These are phyloP conservation scores for Thamnidium elegans DNA, from an alignment of 192 early-diverging fungal species.

Conservation along the genomic window DNA sequence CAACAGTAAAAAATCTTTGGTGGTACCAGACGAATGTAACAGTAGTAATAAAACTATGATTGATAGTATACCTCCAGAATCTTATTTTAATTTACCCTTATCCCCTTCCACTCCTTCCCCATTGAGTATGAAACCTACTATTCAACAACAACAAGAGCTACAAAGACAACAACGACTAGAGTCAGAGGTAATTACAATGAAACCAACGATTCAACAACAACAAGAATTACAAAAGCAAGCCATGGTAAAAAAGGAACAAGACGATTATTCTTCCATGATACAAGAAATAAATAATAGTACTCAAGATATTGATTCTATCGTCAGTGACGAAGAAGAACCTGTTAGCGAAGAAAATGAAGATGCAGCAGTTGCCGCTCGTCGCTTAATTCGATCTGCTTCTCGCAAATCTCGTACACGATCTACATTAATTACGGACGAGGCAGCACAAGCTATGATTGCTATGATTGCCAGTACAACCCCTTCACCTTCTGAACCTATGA, in stretches of 20 bases:
- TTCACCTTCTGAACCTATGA: background rate
- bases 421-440: constrained; percentile 6
- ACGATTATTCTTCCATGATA: background rate
- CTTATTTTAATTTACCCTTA: constrained; percentile 9
- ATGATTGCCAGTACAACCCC: background rate
- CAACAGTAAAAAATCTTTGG: background rate
- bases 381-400: constrained; percentile 24
- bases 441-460: constrained; percentile 12
- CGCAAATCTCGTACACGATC: constrained; percentile 22
- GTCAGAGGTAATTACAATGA: too few species aligned
- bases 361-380: constrained; percentile 18
- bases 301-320: background rate
- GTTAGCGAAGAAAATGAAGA: background rate
- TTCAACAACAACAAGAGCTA: too few species aligned
- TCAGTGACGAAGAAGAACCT: background rate
- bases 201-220: too few species aligned
- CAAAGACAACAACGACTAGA: background rate
- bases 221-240: too few species aligned
- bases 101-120: background rate
- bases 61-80: constrained; percentile 4
- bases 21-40: background rate
- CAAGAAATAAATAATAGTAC: background rate
- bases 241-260: background rate
- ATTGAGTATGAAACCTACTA: background rate
- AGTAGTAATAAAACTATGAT: constrained; percentile 17